These are phyloP conservation scores for Phytophthora cactorum DNA, from an alignment of 352 stramenopile genomes.

Conservation along the genomic window DNA sequence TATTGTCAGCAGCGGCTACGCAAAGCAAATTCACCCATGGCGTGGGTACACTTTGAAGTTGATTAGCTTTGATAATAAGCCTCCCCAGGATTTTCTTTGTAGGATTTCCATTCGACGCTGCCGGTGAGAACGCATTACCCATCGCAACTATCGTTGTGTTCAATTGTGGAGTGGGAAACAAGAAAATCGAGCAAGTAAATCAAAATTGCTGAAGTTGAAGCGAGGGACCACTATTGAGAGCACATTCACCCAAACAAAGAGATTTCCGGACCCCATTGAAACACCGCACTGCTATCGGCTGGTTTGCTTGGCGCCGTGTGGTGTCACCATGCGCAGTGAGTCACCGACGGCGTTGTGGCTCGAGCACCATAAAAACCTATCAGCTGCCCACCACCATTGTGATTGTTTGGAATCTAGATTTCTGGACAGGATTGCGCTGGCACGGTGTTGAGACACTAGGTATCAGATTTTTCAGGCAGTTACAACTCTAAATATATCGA, in stretches of 20 bases:
- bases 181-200: no score
- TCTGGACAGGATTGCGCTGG: constrained; percentile 13
- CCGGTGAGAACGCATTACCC: no score
- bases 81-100: not conserved
- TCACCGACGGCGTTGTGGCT: constrained; percentile 1
- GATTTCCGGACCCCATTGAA: not conserved
- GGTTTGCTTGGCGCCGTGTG: constrained; percentile 7
- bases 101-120: no score
- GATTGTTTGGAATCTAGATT: constrained; percentile 1
- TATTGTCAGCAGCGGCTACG: no score
- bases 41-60: no score
- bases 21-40: no score
- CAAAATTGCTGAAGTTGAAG: no score
- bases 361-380: not conserved
- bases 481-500: not conserved
- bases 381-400: constrained; percentile 1
- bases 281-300: not conserved
- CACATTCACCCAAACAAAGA: no score
- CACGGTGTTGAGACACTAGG: constrained; percentile 1
- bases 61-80: no score
- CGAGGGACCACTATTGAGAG: no score
- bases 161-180: no score
- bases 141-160: no score
- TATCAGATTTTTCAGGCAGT: not conserved
- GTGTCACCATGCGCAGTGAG: not conserved